phyloP scores from a whole-genome alignment of 495 filamentous ascomycete genomes.

The Talaromyces thailandensis region DNA sequence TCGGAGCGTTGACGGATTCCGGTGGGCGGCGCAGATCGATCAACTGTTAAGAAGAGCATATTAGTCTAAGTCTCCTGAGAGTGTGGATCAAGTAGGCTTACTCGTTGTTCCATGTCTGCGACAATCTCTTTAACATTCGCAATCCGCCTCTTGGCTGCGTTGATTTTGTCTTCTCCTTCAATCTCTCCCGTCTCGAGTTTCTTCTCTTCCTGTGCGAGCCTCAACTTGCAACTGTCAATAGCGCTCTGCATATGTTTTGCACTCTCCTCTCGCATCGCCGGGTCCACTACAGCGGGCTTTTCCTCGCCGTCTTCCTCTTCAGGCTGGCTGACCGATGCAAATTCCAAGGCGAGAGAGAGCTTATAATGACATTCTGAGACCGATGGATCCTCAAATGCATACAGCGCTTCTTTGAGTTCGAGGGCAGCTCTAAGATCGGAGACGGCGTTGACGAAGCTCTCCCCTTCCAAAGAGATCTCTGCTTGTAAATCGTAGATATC shows the following conservation, averaged over 20 bases:
- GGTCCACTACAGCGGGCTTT: slow-evolving; percentile 43
- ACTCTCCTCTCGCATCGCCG: slow-evolving; percentile 65
- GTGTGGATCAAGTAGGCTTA: slow-evolving; percentile 30
- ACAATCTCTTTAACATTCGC: slow-evolving; percentile 80
- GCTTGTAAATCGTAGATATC: slow-evolving; percentile 88
- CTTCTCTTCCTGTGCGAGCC: slow-evolving; percentile 67
- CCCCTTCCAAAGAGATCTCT: slow-evolving; percentile 91
- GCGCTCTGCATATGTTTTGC: slow-evolving; percentile 70
- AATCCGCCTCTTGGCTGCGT: slow-evolving; percentile 56
- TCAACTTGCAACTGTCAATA: slow-evolving; percentile 66
- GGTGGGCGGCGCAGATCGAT: slow-evolving; percentile 66
- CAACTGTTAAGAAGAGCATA: slow-evolving; percentile 39
- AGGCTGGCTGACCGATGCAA: slow-evolving; percentile 66
- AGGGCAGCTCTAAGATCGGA: slow-evolving; percentile 69
- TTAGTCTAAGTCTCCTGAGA: slow-evolving; percentile 12
- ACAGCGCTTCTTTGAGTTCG: slow-evolving; percentile 64
- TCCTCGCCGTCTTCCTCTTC: slow-evolving; percentile 34
- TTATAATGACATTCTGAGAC: slow-evolving; percentile 94
- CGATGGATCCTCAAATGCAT: slow-evolving; percentile 66
- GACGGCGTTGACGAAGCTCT: slow-evolving; percentile 75
- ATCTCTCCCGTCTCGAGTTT: slow-evolving; percentile 48
- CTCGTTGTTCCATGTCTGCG: slow-evolving; percentile 76
- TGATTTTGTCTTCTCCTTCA: slow-evolving; percentile 33
- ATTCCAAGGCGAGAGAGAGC: slow-evolving; percentile 90
- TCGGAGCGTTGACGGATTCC: slow-evolving; percentile 49